Evolutionary conservation across 495 filamentous ascomycete genomes (phyloP).

Genomic region (Penicillium arizonense): DNA sequence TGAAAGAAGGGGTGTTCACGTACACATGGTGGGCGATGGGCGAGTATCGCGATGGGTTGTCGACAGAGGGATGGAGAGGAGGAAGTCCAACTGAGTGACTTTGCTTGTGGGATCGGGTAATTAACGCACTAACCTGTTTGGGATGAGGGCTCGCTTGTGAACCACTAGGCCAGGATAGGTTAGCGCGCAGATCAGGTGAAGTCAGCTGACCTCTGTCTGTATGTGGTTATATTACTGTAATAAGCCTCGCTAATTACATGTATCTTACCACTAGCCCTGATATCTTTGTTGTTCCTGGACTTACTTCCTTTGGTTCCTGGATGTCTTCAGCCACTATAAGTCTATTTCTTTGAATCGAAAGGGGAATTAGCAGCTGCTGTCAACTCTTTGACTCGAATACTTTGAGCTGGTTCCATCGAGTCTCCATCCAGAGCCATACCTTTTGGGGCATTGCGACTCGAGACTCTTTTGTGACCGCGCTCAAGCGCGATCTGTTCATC

Average conservation of each 20-base stretch:
- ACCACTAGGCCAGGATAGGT: conserved; percentile 19
- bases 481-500: too few species aligned
- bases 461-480: too few species aligned
- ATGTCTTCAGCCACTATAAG: background rate
- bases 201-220: conserved; percentile 10
- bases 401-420: background rate
- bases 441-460: too few species aligned
- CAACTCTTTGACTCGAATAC: background rate
- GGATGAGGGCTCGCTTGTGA: conserved; percentile 40
- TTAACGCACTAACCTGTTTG: conserved; percentile 29
- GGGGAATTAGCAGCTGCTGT: background rate
- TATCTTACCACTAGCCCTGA: conserved; percentile 2
- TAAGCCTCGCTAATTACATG: background rate
- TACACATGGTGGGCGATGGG: conserved; percentile 61
- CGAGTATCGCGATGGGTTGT: conserved; percentile 45
- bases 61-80: conserved; percentile 44
- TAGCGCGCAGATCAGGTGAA: conserved; percentile 10
- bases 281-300: background rate
- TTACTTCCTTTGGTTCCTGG: background rate
- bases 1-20: conserved; percentile 29
- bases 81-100: conserved; percentile 40
- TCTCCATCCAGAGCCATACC: too few species aligned
- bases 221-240: background rate
- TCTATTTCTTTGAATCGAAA: background rate
- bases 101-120: conserved; percentile 51